Conservation (phyloP, 179 eudicot genomes). For the Pouteria campechiana region DNA sequence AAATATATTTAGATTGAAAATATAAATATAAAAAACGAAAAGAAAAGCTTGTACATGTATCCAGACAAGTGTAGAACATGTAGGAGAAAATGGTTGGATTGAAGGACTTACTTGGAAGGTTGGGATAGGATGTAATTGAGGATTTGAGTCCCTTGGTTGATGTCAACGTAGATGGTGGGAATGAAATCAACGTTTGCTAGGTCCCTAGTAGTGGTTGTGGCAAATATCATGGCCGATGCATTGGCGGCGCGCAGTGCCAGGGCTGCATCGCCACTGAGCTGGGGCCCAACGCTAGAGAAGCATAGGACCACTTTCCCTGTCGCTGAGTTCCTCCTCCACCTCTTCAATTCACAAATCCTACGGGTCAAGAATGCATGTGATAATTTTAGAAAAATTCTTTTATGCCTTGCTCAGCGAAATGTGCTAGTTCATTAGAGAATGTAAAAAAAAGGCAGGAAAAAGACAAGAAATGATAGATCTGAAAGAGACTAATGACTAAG, state of each 20-base stretch:
- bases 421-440: too few species aligned
- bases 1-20: too few species aligned
- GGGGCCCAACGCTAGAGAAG: constrained; percentile 21
- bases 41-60: too few species aligned
- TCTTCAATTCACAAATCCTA: constrained; percentile 15
- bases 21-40: too few species aligned
- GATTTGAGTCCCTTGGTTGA: constrained; percentile 30
- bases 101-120: constrained; percentile 13
- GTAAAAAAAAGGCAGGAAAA: too few species aligned
- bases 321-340: constrained; percentile 11
- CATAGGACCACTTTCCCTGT: constrained; percentile 28
- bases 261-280: constrained; percentile 16
- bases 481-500: too few species aligned
- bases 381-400: too few species aligned
- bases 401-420: too few species aligned
- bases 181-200: constrained; percentile 16
- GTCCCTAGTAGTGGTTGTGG: constrained; percentile 20
- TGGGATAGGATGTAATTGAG: constrained; percentile 10
- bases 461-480: too few species aligned
- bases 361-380: background rate
- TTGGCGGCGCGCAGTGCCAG: constrained; percentile 10
- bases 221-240: constrained; percentile 32
- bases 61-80: too few species aligned
- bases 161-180: constrained; percentile 25
- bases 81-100: too few species aligned